Evolutionary conservation across 1,139 yeast genomes (phyloP), one percentile per base, ranked within the genome.

Genomic region (Zhuliangozyma parablackwelliae): DNA sequence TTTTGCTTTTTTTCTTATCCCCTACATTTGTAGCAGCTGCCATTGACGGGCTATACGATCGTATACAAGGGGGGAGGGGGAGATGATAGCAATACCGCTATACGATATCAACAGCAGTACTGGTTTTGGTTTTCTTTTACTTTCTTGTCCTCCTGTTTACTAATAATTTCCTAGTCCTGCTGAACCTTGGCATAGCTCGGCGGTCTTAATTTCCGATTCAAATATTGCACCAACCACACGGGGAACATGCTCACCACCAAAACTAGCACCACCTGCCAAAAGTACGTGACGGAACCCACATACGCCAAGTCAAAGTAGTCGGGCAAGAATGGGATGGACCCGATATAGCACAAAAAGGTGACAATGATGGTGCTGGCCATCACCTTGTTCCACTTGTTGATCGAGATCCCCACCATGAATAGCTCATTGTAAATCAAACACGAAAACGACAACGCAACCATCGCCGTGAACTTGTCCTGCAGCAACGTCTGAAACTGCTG

Each of bases 101-200:
- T 16, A 16, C 16, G 16, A 16, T 16, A 16, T 16, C 16, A 16
- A 16, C 16, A 16, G 16, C 16, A 16, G 16, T 4, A n/a, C n/a
- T n/a, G n/a, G n/a, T 16, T 16, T 16, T 16, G 16, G 3, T 16
- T 16, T 16, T 16, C 16, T 16, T 16, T 16, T 16, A 16, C 4
- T 16, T 16, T 16, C 16, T 16, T 16, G 16, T 16, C 16, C 16
- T 16, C 4, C 16, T 16, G 16, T 16, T 16, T 16, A 16, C 16
- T 16, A 16, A 16, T 26, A n/a, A 3, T 28, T 10, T 21, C 9
- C 38, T 51, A 65, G 42, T 64, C 80, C 45, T 82, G 94, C 58
- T 87, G 97, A 34, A 92, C 97, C 57, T 92, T 92, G n/a, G 97
- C 97, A 59, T 94, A 92, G 55, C 86, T 89, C 29, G 98, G 98